Conservation (phyloP, 2,329 filamentous ascomycete genomes). For the Epichloe coenophiala region DNA sequence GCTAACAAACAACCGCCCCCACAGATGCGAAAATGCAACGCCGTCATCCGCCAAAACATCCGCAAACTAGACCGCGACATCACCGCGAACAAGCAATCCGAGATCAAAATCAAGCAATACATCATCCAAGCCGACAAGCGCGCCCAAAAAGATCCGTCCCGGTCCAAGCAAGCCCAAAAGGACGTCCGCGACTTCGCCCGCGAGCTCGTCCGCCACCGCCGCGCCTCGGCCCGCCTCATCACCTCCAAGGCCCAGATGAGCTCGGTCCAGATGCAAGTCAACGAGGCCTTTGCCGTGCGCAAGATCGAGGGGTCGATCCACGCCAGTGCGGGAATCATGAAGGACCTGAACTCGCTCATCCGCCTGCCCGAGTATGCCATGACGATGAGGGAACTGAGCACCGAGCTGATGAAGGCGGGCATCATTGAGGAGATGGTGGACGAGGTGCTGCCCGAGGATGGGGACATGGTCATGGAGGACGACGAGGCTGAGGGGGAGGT, state of each 20-base stretch:
- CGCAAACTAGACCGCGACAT: slow-evolving; percentile 95
- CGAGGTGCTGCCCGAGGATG: slow-evolving; percentile 67
- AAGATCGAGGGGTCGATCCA: slow-evolving; percentile 91
- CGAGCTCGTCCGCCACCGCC: slow-evolving; percentile 74
- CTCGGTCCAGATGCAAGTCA: slow-evolving; percentile 94
- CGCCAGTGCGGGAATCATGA: slow-evolving; percentile 85
- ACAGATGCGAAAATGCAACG: slow-evolving; percentile 90
- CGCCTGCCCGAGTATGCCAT: slow-evolving; percentile 71
- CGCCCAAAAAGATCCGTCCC: slow-evolving; percentile 65
- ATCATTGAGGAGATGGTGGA: slow-evolving; percentile 97
- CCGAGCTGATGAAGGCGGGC: slow-evolving; percentile 84
- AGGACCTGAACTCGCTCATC: slow-evolving; percentile 81
- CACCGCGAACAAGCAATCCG: slow-evolving; percentile 59
- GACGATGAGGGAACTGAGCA: slow-evolving; percentile 78
- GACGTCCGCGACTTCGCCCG: slow-evolving; percentile 82
- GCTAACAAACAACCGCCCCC: not conserved
- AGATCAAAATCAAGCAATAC: slow-evolving; percentile 70
- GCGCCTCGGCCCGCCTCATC: slow-evolving; percentile 57
- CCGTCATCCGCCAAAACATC: slow-evolving; percentile 75
- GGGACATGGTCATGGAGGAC: slow-evolving; percentile 60
- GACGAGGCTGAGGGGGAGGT: slow-evolving; percentile 69
- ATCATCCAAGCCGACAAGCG: slow-evolving; percentile 76
- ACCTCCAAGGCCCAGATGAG: slow-evolving; percentile 86
- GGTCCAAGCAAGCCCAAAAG: slow-evolving; percentile 62
- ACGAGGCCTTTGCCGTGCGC: slow-evolving; percentile 86